Evolutionary conservation across 1,284 basidiomycete species (phyloP), one percentile per base, ranked within the genome.

Genomic region (Sporisorium graminicola): DNA sequence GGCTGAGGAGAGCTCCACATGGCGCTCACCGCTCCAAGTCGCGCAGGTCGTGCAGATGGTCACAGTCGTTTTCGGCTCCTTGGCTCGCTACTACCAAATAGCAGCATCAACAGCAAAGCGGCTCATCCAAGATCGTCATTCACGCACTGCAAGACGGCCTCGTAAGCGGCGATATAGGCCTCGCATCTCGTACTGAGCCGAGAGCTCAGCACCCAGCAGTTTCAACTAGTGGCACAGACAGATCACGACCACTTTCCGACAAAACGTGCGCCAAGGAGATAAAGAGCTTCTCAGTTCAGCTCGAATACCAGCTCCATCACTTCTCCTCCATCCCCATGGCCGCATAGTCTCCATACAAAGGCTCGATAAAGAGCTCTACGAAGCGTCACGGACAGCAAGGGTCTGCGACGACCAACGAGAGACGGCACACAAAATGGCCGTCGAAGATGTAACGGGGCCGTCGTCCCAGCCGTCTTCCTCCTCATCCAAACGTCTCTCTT

Each of bases 401-500:
- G 24, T n/a, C 10, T n/a, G n/a, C 46, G 9, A 6, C 18, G 42
- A 44, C 53, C 20, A 56, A 5, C 13, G 1, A 20, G 1, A 35
- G 20, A 35, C 43, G 9, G 9, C 46, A 27, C 24, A 3, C 37
- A 55, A 42, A 26, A 70, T 70, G 67, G 33, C 51, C 2, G 31
- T 44, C 33, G 63, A 63, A 31, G 69, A 61, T 13, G 58, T 31
- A 42, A 43, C 54, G 8, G 62, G 49, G 5, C n/a, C 59, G 5
- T 52, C 63, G 1, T 47, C 73, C 18, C n/a, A n/a, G n/a, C 13
- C 43, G 22, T 14, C 62, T 4, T 56, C 66, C 6, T 56, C 66
- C 9, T 71, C 73, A 22, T 66, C 68, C 2, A 75, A 66, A 50
- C 73, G 67, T 42, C 74, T 76, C 10, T 68, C 68, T 0, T 76